A percentile compares a stretch with the other conserved stretches of the same genome.
These are phyloP conservation scores for Pelagomonas calceolata DNA, from an alignment of 108 stramenopile species.

Conservation along the genomic window DNA sequence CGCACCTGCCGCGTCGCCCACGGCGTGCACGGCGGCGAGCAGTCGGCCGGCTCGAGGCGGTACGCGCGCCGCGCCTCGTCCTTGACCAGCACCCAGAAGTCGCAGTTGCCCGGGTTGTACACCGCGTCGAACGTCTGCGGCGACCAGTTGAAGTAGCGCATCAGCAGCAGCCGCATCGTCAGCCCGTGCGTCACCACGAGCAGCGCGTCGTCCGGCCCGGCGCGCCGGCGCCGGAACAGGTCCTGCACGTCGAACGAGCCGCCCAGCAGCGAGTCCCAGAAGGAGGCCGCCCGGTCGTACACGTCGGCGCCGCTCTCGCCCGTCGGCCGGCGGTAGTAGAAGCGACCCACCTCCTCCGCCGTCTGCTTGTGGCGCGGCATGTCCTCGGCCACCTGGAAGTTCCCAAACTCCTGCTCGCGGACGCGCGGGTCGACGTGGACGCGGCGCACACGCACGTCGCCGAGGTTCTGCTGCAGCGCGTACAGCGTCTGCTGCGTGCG, in stretches of 20 bases:
- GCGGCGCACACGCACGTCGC: constrained; percentile 15
- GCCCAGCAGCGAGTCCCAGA: constrained; percentile 38
- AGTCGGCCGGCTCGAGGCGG: too few species aligned
- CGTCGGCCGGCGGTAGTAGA: constrained; percentile 18
- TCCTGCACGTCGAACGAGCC: constrained; percentile 7
- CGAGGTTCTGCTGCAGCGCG: constrained; percentile 8
- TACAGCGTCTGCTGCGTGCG: constrained; percentile 36
- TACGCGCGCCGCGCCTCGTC: too few species aligned
- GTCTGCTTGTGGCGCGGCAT: constrained; percentile 24
- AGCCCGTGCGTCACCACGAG: constrained; percentile 36
- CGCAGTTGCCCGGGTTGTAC: constrained; percentile 34
- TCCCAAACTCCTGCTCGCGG: constrained; percentile 26
- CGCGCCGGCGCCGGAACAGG: constrained; percentile 29
- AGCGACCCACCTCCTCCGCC: constrained; percentile 32
- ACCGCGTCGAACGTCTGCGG: constrained; percentile 35
- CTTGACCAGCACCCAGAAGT: constrained; percentile 23
- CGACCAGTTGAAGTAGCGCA: constrained; percentile 26
- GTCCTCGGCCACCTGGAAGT: constrained; percentile 15
- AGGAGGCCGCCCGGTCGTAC: constrained; percentile 16
- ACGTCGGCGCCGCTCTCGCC: constrained; percentile 21
- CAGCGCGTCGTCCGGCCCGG: constrained; percentile 6
- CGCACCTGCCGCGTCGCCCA: too few species aligned
- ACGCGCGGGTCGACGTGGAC: constrained; percentile 18
- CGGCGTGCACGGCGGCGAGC: too few species aligned
- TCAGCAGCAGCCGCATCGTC: constrained; percentile 26